These are phyloP conservation scores for Xylaria acuta DNA, from an alignment of 495 filamentous ascomycete genomes.

Conservation along the genomic window DNA sequence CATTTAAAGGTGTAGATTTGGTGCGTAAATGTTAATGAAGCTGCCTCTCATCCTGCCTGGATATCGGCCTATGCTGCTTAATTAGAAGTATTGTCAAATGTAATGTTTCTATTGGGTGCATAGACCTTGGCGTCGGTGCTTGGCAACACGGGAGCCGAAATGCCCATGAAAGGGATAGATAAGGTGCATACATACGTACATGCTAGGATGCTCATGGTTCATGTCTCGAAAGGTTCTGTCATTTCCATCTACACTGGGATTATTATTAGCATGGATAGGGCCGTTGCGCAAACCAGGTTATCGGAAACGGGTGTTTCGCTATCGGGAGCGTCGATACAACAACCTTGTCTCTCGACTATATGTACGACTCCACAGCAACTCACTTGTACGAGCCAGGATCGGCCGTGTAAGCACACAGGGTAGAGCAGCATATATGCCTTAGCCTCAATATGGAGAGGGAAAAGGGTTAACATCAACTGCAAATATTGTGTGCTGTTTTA, in stretches of 20 bases:
- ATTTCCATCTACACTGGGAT: conserved; percentile 6
- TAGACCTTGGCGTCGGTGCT: too few relatives aligned
- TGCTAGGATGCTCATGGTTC: neutral
- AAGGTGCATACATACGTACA: neutral
- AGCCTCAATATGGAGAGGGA: neutral
- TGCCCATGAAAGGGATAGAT: too few relatives aligned
- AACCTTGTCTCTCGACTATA: conserved; percentile 8
- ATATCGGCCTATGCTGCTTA: too few relatives aligned
- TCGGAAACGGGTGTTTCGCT: conserved; percentile 22
- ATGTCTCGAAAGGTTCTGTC: neutral
- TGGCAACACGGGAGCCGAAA: too few relatives aligned
- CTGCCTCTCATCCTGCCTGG: too few relatives aligned
- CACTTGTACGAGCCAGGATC: neutral
- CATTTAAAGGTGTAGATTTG: too few relatives aligned
- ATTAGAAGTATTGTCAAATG: too few relatives aligned
- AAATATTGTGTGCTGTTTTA: neutral
- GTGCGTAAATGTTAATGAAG: too few relatives aligned
- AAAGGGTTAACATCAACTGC: neutral
- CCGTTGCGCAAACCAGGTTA: conserved; percentile 22
- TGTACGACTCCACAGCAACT: neutral
- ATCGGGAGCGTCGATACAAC: neutral
- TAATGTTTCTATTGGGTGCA: too few relatives aligned
- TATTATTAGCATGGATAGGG: neutral
- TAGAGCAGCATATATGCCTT: neutral
- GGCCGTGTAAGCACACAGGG: conserved; percentile 5